Percentiles rank a stretch among this genome's conserved stretches.
Conservation (phyloP, 768 basidiomycete species). For the Suillus cothurnatus region DNA sequence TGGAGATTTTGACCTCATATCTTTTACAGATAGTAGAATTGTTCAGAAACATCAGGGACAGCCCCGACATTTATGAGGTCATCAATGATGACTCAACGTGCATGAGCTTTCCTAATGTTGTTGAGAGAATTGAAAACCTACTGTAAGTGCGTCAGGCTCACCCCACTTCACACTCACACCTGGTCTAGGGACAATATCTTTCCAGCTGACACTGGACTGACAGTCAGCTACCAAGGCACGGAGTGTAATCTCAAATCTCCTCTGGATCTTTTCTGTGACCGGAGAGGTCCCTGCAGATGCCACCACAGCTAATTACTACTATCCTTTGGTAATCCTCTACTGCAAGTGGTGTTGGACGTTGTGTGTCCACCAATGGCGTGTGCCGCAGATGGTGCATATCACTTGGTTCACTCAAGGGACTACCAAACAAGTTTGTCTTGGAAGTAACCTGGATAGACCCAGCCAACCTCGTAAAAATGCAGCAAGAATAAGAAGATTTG, state of each 20-base stretch:
- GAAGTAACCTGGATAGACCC: background rate
- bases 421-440: background rate
- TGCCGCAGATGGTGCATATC: slow-evolving; percentile 6
- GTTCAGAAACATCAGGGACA: background rate
- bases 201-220: background rate
- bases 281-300: background rate
- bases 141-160: background rate
- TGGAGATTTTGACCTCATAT: background rate
- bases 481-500: background rate
- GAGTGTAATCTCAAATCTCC: background rate
- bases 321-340: slow-evolving; percentile 3
- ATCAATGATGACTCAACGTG: background rate
- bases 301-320: background rate
- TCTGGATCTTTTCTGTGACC: slow-evolving; percentile 9
- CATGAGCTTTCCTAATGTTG: background rate
- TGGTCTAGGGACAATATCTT: background rate
- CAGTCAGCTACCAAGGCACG: background rate
- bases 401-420: slow-evolving; percentile 2
- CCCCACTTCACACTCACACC: background rate
- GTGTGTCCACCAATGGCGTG: too few species aligned
- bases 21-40: background rate
- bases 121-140: background rate
- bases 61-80: background rate
- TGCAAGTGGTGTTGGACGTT: background rate
- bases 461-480: background rate